phyloP scores from a whole-genome alignment of 441 rosid genomes.

The Eutrema salsugineum region DNA sequence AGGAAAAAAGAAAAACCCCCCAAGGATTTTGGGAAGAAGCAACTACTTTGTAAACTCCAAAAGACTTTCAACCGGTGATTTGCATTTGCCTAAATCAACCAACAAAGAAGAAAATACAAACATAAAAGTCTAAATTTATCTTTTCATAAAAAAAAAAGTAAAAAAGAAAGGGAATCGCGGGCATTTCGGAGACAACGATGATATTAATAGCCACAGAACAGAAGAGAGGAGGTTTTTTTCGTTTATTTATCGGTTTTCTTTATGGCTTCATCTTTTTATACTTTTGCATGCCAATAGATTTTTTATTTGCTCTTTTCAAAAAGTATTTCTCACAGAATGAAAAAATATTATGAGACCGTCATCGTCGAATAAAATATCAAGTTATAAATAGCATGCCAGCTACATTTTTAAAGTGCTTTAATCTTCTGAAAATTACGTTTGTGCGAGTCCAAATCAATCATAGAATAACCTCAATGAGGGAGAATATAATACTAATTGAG shows the following conservation, averaged over 20 bases:
- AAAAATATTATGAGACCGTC: background rate
- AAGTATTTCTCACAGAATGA: background rate
- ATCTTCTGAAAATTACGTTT: background rate
- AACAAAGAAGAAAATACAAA: background rate
- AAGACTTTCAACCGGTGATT: conserved; percentile 2
- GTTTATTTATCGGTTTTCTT: background rate
- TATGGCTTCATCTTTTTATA: background rate
- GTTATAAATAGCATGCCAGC: background rate
- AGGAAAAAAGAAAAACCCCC: background rate
- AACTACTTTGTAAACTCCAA: conserved; percentile 10
- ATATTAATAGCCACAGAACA: background rate
- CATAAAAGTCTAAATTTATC: conserved; percentile 20
- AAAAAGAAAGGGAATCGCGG: background rate
- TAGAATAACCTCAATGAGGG: background rate
- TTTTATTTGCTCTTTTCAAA: background rate
- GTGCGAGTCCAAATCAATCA: background rate
- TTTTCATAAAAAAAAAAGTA: background rate
- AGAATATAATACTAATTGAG: too few relatives aligned
- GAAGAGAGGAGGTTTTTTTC: background rate
- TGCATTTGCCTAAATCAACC: background rate
- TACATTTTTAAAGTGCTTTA: background rate
- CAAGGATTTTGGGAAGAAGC: conserved; percentile 24
- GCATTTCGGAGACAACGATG: conserved; percentile 21
- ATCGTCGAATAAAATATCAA: background rate
- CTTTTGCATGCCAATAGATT: background rate